These are phyloP conservation scores for Leptographium procerum DNA, from an alignment of 2,329 filamentous ascomycete species.

Conservation along the genomic window DNA sequence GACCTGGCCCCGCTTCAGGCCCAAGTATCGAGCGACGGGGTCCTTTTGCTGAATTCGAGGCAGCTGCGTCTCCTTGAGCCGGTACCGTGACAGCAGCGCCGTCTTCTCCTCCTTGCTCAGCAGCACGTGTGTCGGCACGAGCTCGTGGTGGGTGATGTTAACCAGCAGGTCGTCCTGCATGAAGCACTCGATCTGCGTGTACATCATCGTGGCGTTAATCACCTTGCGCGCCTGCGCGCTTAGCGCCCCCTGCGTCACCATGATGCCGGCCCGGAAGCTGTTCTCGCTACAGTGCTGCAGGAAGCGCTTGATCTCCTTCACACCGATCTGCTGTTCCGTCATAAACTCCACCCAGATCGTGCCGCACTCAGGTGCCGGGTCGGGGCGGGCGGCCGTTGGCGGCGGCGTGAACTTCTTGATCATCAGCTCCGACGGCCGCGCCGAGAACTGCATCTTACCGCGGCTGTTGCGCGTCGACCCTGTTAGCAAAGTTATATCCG, in stretches of 20 bases:
- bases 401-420: slow-evolving; percentile 70
- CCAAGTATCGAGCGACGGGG: slow-evolving; percentile 85
- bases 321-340: slow-evolving; percentile 64
- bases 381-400: slow-evolving; percentile 55
- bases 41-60: slow-evolving; percentile 85
- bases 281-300: slow-evolving; percentile 69
- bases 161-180: slow-evolving; percentile 90
- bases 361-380: slow-evolving; percentile 65
- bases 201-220: slow-evolving; percentile 62
- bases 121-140: slow-evolving; percentile 87
- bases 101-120: slow-evolving; percentile 84
- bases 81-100: slow-evolving; percentile 75
- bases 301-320: slow-evolving; percentile 85
- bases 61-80: slow-evolving; percentile 93
- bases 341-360: slow-evolving; percentile 92
- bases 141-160: slow-evolving; percentile 96
- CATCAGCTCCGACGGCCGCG: slow-evolving; percentile 75
- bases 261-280: slow-evolving; percentile 81
- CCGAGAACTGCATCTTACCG: slow-evolving; percentile 75
- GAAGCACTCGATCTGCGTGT: slow-evolving; percentile 84
- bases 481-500: not conserved
- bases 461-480: slow-evolving; percentile 43
- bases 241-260: slow-evolving; percentile 72
- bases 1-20: slow-evolving; percentile 81
- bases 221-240: slow-evolving; percentile 82